A percentile compares a stretch with the other conserved stretches of the same genome.
Evolutionary conservation across 2,329 filamentous ascomycete species (phyloP).

Genomic region (Alternaria gaisen): DNA sequence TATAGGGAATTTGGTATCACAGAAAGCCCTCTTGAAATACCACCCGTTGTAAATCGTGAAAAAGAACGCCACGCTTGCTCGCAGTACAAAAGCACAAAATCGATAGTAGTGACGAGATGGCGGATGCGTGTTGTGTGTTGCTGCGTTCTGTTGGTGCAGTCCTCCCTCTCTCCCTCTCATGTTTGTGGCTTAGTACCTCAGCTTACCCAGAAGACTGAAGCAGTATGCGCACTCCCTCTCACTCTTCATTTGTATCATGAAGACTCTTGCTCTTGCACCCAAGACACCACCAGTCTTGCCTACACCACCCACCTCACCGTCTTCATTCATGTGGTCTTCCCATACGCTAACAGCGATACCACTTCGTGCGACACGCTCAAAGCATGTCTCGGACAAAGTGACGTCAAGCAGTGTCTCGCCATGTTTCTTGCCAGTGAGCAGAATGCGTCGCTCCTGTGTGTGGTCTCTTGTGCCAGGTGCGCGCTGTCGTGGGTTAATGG

Average conservation of each 20-base stretch:
- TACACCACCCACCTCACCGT: slow-evolving; percentile 68
- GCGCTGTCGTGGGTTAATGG: slow-evolving; percentile 38
- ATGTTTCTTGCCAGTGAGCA: slow-evolving; percentile 76
- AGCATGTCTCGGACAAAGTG: slow-evolving; percentile 83
- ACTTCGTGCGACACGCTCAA: slow-evolving; percentile 81
- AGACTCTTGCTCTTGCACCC: slow-evolving; percentile 65
- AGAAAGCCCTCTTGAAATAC: slow-evolving; percentile 4
- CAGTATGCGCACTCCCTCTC: slow-evolving; percentile 61
- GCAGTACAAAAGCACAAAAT: background rate
- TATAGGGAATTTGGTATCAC: slow-evolving; percentile 6
- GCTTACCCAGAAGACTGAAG: slow-evolving; percentile 60
- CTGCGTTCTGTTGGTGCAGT: background rate
- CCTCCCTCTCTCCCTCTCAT: background rate
- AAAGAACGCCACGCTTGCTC: slow-evolving; percentile 7
- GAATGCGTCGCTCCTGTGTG: slow-evolving; percentile 80
- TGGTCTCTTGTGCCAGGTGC: slow-evolving; percentile 50
- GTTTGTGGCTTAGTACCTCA: slow-evolving; percentile 52
- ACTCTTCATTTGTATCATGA: slow-evolving; percentile 68
- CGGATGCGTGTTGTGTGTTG: background rate
- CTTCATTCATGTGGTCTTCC: slow-evolving; percentile 63
- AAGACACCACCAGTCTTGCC: slow-evolving; percentile 65
- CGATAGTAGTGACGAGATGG: background rate
- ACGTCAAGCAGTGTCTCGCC: slow-evolving; percentile 79
- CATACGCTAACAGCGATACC: slow-evolving; percentile 91
- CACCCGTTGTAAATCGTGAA: slow-evolving; percentile 1